Base-by-base conservation (phyloP, 768 basidiomycete genomes). In the Russula sp. region DNA sequence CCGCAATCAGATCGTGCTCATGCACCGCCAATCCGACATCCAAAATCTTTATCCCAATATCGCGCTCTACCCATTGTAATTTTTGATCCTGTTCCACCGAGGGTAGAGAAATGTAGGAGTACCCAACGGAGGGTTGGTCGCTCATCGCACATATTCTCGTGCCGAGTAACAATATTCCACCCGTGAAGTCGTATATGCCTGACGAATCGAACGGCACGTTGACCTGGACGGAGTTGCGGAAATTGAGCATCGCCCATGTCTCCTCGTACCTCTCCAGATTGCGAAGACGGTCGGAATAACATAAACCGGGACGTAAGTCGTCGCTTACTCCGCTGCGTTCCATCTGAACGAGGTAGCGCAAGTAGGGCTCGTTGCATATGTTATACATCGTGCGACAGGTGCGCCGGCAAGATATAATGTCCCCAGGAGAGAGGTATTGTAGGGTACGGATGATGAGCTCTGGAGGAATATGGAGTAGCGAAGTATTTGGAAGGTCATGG, bases 121-220 rank as follows among this genome's bases (percentile, higher is more conserved):
- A 67, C 7, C 65, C 67, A 4, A 42, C 46, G 2, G 65, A 63
- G 7, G 54, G 44, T 13, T 56, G 30, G 14, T 46, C 54, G 16
- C 49, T 61, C 5, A 5, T 28, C 1, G 49, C 7, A 26, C 48
- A 32, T 14, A 51, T 40, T 13, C 51, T 55, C 50, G 61, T 68
- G 9, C 67, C 67, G 28, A 68, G 67, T 16, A 68, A 46, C n/a
- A 68, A 59, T 1, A 61, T 61, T 0, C 65, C 67, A n/a, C 65
- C 67, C 1, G 67, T 68, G 30, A 68, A 60, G 50, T 68, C 67
- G 65, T 68, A 68, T 11, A 66, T 66, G 48, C 61, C 59, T 2
- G 65, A 63, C 44, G 65, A 59, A 5, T 48, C 30, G 36, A 68
- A 68, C 28, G 57, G 57, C 36, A 68, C 65, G 22, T 18, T 22